Base-by-base conservation (phyloP, 1,284 basidiomycete species). In the Ceratobasidium theobromae region DNA sequence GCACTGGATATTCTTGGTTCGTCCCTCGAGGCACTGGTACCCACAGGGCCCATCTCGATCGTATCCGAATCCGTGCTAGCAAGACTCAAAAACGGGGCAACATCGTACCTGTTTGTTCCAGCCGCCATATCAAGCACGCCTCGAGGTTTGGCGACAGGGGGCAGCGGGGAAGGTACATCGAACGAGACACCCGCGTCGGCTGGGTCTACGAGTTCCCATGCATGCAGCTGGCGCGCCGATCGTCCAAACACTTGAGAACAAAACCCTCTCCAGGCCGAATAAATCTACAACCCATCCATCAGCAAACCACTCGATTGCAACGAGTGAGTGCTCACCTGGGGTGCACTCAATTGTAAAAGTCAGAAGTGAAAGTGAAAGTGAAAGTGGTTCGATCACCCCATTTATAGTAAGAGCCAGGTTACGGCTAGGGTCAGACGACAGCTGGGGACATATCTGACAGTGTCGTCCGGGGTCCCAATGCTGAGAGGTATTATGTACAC, bases 251-350 rank as follows among this genome's bases (percentile, higher is more conserved):
- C 72, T 49, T 76, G 70, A 38, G 73, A 74, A 68, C 79, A 80
- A 66, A 77, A 78, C 30, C 78, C 78, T 69, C 77, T 71, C 70
- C 72, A 77, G 3, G 74, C 77, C 18, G 75, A 73, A 68, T 79
- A 79, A 52, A 75, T 64, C 60, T 64, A 23, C 21, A 38, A 38
- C 35, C 8, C 16, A 8, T 8, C 16, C 9, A 38, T 8, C 35
- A 38, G 8, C 16, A 16, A 38, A 16, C 35, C 9, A 38, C 9
- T 38, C n/a, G n/a, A n/a, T n/a, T n/a, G n/a, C n/a, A n/a, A n/a
- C n/a, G n/a, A n/a, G n/a, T n/a, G n/a, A n/a, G n/a, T n/a, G n/a
- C n/a, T n/a, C n/a, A n/a, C n/a, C n/a, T n/a, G n/a, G n/a, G n/a
- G n/a, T n/a, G n/a, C n/a, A n/a, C n/a, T n/a, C n/a, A n/a, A n/a